Percentiles rank a stretch among this genome's conserved stretches.
Conservation (phyloP, 2,329 filamentous ascomycete species). For the Bipolaris sorokiniana region DNA sequence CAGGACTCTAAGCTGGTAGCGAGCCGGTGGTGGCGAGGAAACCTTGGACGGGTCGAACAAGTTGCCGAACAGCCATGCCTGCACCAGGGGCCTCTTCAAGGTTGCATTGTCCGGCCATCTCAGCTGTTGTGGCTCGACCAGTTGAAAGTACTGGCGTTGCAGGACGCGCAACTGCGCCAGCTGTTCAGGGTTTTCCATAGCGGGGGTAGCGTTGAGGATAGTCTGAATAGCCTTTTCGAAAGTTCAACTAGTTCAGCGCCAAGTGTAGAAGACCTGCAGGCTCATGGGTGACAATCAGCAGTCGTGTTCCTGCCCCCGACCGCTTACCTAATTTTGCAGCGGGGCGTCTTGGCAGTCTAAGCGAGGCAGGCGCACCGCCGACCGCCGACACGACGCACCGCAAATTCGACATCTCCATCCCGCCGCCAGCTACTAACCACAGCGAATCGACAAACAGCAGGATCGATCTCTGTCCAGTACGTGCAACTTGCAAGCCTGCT, state of each 20-base stretch:
- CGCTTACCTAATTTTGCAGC: slow-evolving; percentile 32
- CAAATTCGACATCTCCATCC: slow-evolving; percentile 40
- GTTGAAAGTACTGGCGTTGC: slow-evolving; percentile 79
- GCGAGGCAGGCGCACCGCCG: slow-evolving; percentile 19
- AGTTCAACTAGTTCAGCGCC: background rate
- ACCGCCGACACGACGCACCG: slow-evolving; percentile 22
- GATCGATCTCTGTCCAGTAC: slow-evolving; percentile 46
- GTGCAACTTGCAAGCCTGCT: slow-evolving; percentile 20
- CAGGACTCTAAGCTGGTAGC: slow-evolving; percentile 74
- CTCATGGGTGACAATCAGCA: background rate
- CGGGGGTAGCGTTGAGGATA: background rate
- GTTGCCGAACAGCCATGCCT: slow-evolving; percentile 68
- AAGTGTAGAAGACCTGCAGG: background rate
- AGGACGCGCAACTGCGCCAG: slow-evolving; percentile 52
- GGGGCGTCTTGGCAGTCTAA: slow-evolving; percentile 24
- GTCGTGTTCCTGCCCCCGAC: slow-evolving; percentile 8
- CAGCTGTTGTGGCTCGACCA: slow-evolving; percentile 66
- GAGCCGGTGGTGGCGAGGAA: slow-evolving; percentile 65
- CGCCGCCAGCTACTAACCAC: slow-evolving; percentile 43
- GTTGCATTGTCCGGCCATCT: slow-evolving; percentile 66
- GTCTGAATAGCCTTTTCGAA: background rate
- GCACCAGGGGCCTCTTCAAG: slow-evolving; percentile 67
- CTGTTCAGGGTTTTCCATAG: slow-evolving; percentile 22
- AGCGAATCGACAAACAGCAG: slow-evolving; percentile 40
- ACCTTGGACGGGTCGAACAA: slow-evolving; percentile 68